Evolutionary conservation across 345 rosid species (phyloP).

Genomic region (Lagerstroemia speciosa): DNA sequence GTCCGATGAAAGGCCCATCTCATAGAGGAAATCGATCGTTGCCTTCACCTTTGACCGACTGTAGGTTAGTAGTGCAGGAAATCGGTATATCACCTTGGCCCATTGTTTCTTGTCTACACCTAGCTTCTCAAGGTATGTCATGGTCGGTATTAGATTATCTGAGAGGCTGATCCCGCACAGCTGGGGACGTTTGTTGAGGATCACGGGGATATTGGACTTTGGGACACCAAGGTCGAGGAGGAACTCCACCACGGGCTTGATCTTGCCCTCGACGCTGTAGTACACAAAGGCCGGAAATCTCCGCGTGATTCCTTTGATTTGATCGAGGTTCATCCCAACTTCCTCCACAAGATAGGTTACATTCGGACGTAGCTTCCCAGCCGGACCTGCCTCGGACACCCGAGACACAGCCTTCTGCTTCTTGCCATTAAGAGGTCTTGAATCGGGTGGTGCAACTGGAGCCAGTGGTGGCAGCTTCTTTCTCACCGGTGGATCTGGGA

Average conservation of each 20-base stretch:
- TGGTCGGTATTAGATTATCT: conserved; percentile 69
- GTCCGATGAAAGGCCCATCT: conserved; percentile 59
- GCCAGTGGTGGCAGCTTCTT: conserved; percentile 21
- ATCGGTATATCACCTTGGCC: conserved; percentile 80
- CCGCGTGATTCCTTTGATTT: conserved; percentile 61
- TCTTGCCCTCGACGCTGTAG: conserved; percentile 74
- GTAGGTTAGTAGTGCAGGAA: conserved; percentile 69
- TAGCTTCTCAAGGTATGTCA: conserved; percentile 58
- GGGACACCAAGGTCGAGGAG: conserved; percentile 72
- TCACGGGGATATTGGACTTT: conserved; percentile 48
- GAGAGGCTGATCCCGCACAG: conserved; percentile 75
- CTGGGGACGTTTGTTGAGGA: conserved; percentile 75
- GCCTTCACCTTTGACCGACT: conserved; percentile 63
- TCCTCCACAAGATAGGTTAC: conserved; percentile 65
- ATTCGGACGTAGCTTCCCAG: conserved; percentile 65
- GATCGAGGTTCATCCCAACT: conserved; percentile 72
- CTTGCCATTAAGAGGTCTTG: conserved; percentile 26
- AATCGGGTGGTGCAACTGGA: conserved; percentile 20
- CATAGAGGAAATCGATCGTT: conserved; percentile 54
- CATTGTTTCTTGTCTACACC: conserved; percentile 75
- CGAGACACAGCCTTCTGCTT: conserved; percentile 59
- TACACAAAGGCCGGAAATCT: conserved; percentile 76
- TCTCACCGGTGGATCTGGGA: conserved; percentile 47
- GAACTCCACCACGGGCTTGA: conserved; percentile 81
- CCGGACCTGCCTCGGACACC: conserved; percentile 44